phyloP scores from a whole-genome alignment of 2,329 filamentous ascomycete genomes.

The Curvularia sp. region DNA sequence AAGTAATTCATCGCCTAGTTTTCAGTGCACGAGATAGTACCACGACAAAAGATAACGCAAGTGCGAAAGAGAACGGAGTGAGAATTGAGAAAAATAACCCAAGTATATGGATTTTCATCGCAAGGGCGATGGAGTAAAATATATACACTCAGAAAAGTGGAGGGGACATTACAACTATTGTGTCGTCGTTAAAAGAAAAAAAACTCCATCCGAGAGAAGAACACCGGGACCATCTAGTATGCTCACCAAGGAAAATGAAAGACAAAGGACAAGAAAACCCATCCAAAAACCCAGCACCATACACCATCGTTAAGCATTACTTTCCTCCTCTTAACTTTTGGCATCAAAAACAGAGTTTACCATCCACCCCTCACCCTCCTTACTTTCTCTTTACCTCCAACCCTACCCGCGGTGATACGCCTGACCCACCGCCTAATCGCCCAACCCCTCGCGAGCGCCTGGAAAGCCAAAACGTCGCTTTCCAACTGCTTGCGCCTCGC shows the following conservation, averaged over 20 bases:
- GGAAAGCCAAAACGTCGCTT: conserved; percentile 51
- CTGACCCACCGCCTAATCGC: conserved; percentile 44
- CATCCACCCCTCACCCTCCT: conserved; percentile 49
- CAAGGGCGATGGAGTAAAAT: neutral
- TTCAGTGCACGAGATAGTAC: neutral
- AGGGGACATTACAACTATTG: neutral
- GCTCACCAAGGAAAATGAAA: neutral
- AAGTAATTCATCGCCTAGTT: neutral
- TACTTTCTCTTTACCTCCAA: conserved; percentile 45
- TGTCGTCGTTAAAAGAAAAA: neutral
- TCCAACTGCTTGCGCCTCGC: conserved; percentile 47
- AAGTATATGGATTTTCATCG: neutral
- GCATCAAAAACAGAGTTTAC: conserved; percentile 23
- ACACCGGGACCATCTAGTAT: neutral
- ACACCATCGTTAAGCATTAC: neutral
- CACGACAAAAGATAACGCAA: neutral
- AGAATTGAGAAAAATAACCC: neutral
- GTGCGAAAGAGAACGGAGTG: neutral
- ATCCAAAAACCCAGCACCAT: neutral
- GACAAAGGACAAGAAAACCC: neutral
- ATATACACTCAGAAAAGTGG: neutral
- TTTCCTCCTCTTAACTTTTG: neutral
- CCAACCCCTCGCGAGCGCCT: conserved; percentile 55
- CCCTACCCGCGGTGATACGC: conserved; percentile 35
- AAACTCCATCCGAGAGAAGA: neutral